Evolutionary conservation across 192 early-diverging fungal genomes (phyloP), one percentile per base, ranked within the genome.

Genomic region (Pilaira anomala): DNA sequence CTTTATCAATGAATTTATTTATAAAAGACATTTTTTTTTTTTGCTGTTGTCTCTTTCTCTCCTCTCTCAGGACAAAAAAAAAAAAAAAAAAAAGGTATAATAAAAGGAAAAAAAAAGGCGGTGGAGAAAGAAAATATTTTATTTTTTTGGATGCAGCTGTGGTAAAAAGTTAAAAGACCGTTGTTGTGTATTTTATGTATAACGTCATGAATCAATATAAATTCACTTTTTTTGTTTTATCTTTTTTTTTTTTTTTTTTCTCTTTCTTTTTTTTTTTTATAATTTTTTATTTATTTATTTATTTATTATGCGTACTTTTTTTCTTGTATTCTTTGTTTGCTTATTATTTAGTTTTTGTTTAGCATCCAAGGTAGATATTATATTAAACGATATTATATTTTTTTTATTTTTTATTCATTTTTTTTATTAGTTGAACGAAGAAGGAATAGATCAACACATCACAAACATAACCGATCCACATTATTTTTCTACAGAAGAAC

Each of bases 1-100:
- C 63, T 44, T 65, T 71, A 44, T 71, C 69, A 25, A 71, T 71
- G 26, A 71, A 61, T 57, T 71, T 71, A 50, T 71, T 71, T 40
- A 71, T 60, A 60, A 71, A 71, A 18, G 69, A 71, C 69, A 71
- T 71, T 44, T n/a, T 49, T 44, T 25, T 12, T n/a, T n/a, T n/a
- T n/a, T n/a, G n/a, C n/a, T n/a, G n/a, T n/a, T n/a, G n/a, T n/a
- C n/a, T n/a, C n/a, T n/a, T n/a, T n/a, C n/a, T n/a, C n/a, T n/a
- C n/a, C n/a, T n/a, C n/a, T n/a, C n/a, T n/a, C n/a, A n/a, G n/a
- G n/a, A n/a, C n/a, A 28, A 64, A 39, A 53, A 64, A 40, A 49
- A 55, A 29, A 8, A 44, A 58, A 58, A 40, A 24, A 64, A 33
- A 58, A 41, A 12, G 26, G 26, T 1, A 18, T 19, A 48, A 16